Evolutionary conservation across 768 basidiomycete genomes (phyloP).

Genomic region (Leccinum subgranulosum): DNA sequence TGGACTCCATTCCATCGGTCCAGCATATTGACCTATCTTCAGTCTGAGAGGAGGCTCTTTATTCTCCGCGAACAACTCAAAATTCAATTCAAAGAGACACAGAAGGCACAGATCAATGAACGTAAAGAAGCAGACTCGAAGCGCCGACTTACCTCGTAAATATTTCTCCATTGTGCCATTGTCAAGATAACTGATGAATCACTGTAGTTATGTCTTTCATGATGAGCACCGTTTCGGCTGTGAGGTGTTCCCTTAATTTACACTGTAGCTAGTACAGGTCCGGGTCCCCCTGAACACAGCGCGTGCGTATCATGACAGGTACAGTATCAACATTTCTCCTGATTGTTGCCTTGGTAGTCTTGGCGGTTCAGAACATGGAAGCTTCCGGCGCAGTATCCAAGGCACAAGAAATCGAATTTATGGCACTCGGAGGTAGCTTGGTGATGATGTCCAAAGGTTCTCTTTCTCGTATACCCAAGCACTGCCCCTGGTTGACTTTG

Average conservation of each 20-base stretch:
- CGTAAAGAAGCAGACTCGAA: constrained; percentile 77
- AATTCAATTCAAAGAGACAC: constrained; percentile 64
- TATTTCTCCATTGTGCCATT: constrained; percentile 18
- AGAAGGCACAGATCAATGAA: constrained; percentile 75
- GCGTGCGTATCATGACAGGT: constrained; percentile 30
- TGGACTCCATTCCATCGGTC: not conserved
- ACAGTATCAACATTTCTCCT: not conserved
- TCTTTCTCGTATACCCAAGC: constrained; percentile 10
- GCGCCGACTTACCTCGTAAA: constrained; percentile 74
- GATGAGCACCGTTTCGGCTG: constrained; percentile 44
- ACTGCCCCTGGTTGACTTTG: not conserved
- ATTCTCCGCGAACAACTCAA: constrained; percentile 74
- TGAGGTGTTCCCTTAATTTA: constrained; percentile 12
- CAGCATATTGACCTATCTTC: not conserved
- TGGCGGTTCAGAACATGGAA: constrained; percentile 92
- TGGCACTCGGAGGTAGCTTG: constrained; percentile 75
- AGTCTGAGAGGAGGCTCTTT: constrained; percentile 61
- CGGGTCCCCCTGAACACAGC: constrained; percentile 81
- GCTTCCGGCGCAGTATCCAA: constrained; percentile 69
- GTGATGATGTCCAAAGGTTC: constrained; percentile 86
- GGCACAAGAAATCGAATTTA: constrained; percentile 84
- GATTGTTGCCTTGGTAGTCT: constrained; percentile 34
- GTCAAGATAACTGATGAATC: constrained; percentile 1
- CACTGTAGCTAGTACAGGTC: constrained; percentile 47
- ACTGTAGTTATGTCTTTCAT: constrained; percentile 68